Evolutionary conservation across 495 filamentous ascomycete genomes (phyloP), one percentile per base, ranked within the genome.

Genomic region (Hypomontagnella submonticulosa): DNA sequence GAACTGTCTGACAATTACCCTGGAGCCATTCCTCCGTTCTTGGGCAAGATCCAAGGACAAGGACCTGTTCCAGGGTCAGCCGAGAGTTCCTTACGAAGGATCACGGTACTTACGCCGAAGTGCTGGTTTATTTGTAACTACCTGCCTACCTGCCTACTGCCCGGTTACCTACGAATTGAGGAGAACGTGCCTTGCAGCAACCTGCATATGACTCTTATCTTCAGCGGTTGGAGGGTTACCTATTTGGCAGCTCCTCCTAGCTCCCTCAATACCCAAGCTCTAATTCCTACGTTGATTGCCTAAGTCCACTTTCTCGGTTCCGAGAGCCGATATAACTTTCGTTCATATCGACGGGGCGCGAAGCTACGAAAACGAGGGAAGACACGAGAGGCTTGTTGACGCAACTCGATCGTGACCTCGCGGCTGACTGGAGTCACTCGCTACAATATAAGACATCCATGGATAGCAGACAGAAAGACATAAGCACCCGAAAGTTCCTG

Each of bases 161-260:
- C 6, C 6, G 23, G 23, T 19, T 48, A 64, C 38, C 44, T 9
- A 4, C 43, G 34, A 48, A 32, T 53, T 20, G 38, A 56, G 43
- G 53, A 57, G 58, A 62, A 43, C 13, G 65, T 69, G 55, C 60
- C 66, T 69, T 63, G 60, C 66, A 63, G 61, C 48, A 41, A 46
- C 49, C 56, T 69, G 58, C 51, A 61, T 56, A 67, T 54, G 59
- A 60, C 54, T 63, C 60, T 69, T 63, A 61, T 63, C 66, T 62
- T 49, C 23, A 42, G 11, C 56, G 50, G 43, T 42, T 20, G 43
- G 57, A 42, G 18, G 18, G 32, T 62, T 20, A 61, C 43, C 38
- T 40, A 43, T 47, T 46, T 57, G 38, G 50, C 51, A 38, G 32
- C 23, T 68, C 23, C 23, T 27, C 6, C 6, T 27, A 27, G 23